These are phyloP conservation scores for Apiotrichum veenhuisii DNA, from an alignment of 1,284 basidiomycete genomes.

Conservation along the genomic window DNA sequence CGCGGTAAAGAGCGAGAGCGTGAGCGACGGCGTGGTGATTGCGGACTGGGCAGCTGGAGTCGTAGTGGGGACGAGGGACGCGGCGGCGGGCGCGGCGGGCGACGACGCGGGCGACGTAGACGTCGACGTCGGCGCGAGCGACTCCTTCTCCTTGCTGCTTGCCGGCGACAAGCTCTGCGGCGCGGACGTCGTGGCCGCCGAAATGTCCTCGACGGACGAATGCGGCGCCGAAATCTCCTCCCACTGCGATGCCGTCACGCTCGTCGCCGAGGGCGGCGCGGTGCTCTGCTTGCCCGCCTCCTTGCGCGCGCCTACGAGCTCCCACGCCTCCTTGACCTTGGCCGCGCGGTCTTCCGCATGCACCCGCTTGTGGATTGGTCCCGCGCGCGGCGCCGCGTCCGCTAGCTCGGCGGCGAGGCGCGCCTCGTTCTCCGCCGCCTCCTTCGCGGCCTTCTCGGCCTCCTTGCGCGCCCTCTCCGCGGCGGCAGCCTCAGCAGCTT, in stretches of 20 bases:
- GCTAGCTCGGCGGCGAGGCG: constrained; percentile 16
- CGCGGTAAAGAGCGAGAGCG: constrained; percentile 74
- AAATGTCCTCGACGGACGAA: constrained; percentile 31
- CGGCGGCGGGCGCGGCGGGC: background rate
- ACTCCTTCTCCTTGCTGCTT: constrained; percentile 3
- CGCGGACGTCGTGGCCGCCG: constrained; percentile 12
- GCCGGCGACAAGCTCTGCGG: constrained; percentile 11
- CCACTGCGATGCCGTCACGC: constrained; percentile 41
- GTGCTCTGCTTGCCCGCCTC: constrained; percentile 36
- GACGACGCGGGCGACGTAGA: constrained; percentile 3
- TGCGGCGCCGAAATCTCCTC: constrained; percentile 37
- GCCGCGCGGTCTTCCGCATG: constrained; percentile 33
- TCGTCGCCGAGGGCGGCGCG: constrained; percentile 19
- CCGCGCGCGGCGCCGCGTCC: constrained; percentile 8
- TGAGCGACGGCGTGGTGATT: constrained; percentile 54
- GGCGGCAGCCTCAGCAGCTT: constrained; percentile 20
- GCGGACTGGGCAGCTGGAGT: constrained; percentile 7
- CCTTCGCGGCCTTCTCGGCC: constrained; percentile 26
- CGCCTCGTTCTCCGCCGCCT: constrained; percentile 24
- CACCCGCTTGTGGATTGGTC: constrained; percentile 8
- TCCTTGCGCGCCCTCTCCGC: constrained; percentile 21
- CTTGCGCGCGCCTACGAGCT: constrained; percentile 49
- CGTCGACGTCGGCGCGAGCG: too few relatives aligned
- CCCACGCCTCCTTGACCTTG: constrained; percentile 57
- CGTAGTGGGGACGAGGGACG: background rate